A percentile compares a stretch with the other conserved stretches of the same genome.
Evolutionary conservation across 768 basidiomycete species (phyloP).

Genomic region (Cystobasidium ongulense): DNA sequence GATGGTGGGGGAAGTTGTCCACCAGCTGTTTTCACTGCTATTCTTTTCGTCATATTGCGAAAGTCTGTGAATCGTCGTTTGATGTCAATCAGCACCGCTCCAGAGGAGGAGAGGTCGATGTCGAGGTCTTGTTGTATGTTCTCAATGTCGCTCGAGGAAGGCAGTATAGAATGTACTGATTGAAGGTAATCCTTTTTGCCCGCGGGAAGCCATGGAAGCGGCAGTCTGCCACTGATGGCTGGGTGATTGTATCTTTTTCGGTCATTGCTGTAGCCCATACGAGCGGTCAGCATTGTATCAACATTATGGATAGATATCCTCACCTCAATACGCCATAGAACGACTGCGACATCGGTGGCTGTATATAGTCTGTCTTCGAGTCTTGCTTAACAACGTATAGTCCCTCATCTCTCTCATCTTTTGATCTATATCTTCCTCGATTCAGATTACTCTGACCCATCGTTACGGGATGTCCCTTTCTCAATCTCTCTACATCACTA

Average conservation of each 20-base stretch:
- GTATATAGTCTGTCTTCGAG: conserved; percentile 59
- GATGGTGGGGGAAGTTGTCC: background rate
- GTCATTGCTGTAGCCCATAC: conserved; percentile 60
- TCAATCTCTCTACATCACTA: conserved; percentile 63
- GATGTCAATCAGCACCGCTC: conserved; percentile 73
- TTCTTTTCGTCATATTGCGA: conserved; percentile 33
- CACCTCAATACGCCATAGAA: conserved; percentile 86
- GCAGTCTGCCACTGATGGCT: conserved; percentile 82
- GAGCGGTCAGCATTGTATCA: background rate
- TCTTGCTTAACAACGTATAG: conserved; percentile 93
- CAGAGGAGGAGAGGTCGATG: conserved; percentile 33
- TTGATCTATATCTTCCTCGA: conserved; percentile 76
- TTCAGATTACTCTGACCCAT: conserved; percentile 85
- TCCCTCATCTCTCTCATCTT: conserved; percentile 71
- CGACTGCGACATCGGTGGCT: conserved; percentile 94
- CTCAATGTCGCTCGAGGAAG: conserved; percentile 24
- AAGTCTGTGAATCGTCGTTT: conserved; percentile 61
- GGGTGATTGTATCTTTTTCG: conserved; percentile 91
- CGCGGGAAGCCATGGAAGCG: conserved; percentile 88
- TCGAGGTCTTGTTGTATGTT: conserved; percentile 32
- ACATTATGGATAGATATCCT: background rate
- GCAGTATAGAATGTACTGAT: conserved; percentile 39
- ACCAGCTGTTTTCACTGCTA: conserved; percentile 9
- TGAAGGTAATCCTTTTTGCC: conserved; percentile 39
- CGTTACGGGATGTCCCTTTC: conserved; percentile 75